Conservation (phyloP, 1,284 basidiomycete genomes). For the Puccinia brachypodii region DNA sequence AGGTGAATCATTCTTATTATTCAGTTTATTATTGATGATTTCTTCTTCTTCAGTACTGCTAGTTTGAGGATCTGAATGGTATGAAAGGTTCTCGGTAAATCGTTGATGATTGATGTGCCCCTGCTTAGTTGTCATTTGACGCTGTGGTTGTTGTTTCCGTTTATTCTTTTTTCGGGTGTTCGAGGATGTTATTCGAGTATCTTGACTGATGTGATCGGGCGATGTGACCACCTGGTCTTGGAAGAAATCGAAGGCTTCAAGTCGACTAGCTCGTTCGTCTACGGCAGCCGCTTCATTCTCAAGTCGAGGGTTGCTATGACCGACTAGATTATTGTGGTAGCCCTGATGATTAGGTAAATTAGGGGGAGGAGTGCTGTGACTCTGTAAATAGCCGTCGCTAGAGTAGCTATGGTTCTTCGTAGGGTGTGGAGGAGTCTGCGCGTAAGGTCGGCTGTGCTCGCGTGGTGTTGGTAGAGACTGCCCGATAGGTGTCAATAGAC, state of each 20-base stretch:
- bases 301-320: too few relatives aligned
- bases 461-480: slow-evolving; percentile 17
- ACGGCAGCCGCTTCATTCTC: slow-evolving; percentile 44
- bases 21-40: not conserved
- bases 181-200: not conserved
- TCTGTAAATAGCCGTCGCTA: not conserved
- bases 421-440: not conserved
- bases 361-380: not conserved
- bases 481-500: slow-evolving; percentile 18
- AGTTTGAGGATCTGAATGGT: slow-evolving; percentile 12
- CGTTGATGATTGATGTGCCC: slow-evolving; percentile 12
- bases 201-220: not conserved
- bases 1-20: not conserved
- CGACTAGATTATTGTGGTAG: too few relatives aligned
- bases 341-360: too few relatives aligned
- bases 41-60: slow-evolving; percentile 36
- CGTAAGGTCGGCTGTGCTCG: slow-evolving; percentile 22
- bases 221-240: not conserved
- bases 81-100: slow-evolving; percentile 14
- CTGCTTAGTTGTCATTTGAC: not conserved
- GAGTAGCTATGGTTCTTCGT: not conserved
- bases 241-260: slow-evolving; percentile 34
- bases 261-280: slow-evolving; percentile 30
- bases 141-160: slow-evolving; percentile 7
- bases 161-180: slow-evolving; percentile 24